Percentiles rank a stretch among this genome's conserved stretches.
Conservation (phyloP, 2,329 filamentous ascomycete genomes). For the Leptographium flavum region DNA sequence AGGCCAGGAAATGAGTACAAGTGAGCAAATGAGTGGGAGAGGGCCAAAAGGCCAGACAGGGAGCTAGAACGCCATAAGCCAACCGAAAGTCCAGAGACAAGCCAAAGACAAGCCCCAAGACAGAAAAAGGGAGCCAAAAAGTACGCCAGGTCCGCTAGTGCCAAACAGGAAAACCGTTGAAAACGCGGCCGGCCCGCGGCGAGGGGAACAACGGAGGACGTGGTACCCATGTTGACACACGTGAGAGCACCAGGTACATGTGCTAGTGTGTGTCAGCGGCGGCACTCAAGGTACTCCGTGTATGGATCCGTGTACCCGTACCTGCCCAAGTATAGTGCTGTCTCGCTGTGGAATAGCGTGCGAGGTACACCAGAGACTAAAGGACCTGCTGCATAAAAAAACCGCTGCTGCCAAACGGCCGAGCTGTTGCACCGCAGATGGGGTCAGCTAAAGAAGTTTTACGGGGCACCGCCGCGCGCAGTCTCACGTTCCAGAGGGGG, state of each 20-base stretch:
- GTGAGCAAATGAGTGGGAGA: neutral
- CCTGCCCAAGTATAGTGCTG: neutral
- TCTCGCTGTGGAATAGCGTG: neutral
- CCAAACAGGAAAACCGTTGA: constrained; percentile 9
- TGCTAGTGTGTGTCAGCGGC: neutral
- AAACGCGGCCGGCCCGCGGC: constrained; percentile 7
- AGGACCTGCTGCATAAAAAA: constrained; percentile 1
- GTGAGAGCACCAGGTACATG: neutral
- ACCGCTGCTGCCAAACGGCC: neutral
- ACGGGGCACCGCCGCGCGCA: neutral
- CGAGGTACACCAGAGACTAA: neutral
- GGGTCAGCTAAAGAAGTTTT: no score
- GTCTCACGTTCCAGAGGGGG: neutral
- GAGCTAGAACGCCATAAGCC: neutral
- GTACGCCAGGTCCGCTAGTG: neutral
- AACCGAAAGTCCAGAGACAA: no score
- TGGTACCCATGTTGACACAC: neutral
- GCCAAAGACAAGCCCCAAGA: neutral
- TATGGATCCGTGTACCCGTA: neutral
- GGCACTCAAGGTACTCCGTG: neutral
- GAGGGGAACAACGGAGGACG: neutral
- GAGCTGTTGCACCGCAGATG: neutral
- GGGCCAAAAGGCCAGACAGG: neutral
- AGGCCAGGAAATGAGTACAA: no score
- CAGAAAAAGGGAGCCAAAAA: neutral